These are phyloP conservation scores for Ustilago xerochloae DNA, from an alignment of 1,284 basidiomycete species.

Conservation along the genomic window DNA sequence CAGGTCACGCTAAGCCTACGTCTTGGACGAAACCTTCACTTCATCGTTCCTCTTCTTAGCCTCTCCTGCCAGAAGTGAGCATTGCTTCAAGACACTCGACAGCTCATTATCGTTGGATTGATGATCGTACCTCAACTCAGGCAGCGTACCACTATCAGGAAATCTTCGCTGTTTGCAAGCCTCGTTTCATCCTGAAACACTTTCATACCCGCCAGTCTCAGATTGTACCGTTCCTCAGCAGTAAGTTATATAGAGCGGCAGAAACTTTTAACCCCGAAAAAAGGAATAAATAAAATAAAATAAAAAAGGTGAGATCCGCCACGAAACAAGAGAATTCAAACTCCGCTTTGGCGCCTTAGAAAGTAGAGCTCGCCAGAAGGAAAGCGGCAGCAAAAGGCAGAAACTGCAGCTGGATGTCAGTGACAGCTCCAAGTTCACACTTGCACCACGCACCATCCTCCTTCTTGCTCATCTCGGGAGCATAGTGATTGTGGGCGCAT, in stretches of 20 bases:
- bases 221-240: not conserved
- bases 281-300: not conserved
- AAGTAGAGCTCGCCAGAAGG: not conserved
- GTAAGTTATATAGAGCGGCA: not conserved
- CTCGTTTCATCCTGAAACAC: not conserved
- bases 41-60: not conserved
- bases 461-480: no score
- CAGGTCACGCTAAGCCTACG: not conserved
- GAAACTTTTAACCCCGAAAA: not conserved
- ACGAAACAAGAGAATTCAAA: not conserved
- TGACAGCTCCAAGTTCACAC: no score
- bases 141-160: no score
- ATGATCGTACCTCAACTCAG: no score
- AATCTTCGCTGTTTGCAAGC: not conserved
- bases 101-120: no score
- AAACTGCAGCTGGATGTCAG: no score
- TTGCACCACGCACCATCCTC: no score
- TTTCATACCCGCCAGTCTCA: not conserved
- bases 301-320: slow-evolving; percentile 11
- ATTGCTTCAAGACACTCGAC: no score
- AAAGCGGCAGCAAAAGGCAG: no score
- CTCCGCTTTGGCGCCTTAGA: slow-evolving; percentile 3
- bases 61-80: no score
- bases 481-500: no score
- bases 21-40: not conserved